Evolutionary conservation across 495 filamentous ascomycete genomes (phyloP), one percentile per base, ranked within the genome.

Genomic region (Penicillium tannophilum): DNA sequence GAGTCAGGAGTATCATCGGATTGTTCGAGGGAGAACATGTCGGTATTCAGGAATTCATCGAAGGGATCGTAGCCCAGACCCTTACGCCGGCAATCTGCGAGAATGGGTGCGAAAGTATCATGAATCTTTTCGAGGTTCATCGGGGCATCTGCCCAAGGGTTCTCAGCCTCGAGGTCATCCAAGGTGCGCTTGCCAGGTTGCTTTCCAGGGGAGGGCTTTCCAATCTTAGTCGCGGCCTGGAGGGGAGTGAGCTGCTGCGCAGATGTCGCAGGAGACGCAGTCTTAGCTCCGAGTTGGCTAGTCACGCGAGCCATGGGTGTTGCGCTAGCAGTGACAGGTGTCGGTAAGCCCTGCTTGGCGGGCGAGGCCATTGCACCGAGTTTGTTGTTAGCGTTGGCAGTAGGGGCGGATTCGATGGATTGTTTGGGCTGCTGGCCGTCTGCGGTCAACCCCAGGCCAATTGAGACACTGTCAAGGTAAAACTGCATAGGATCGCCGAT

Each of bases 401-500:
- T 60, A 28, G 59, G 47, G 28, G 68, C 52, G 17, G 57, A 35
- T 4, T 63, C 56, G 16, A 56, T 51, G 39, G 56, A 53, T 51
- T 70, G 68, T 12, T 66, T 66, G 14, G 49, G n/a, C 26, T 56
- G 59, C 39, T 71, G 69, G 14, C 62, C 59, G 24, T 71, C 72
- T 9, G 61, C 60, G 33, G 78, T 66, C 41, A 79, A 66, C 14
- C 71, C 55, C 39, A 82, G 66, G 17, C 66, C 69, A 8, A 68
- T 68, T 9, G 68, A 65, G 55, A 84, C 65, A 49, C 74, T 75
- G 24, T 82, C 77, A 7, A 82, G 58, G 8, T 73, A 76, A 59
- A 72, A 84, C 26, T 76, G 68, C 31, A 83, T 57, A 20, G 77
- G 73, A 67, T 84, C 71, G 11, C 74, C 76, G 28, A 83, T 79